phyloP scores from a whole-genome alignment of 2,329 filamentous ascomycete genomes.

The Phialophora expanda region DNA sequence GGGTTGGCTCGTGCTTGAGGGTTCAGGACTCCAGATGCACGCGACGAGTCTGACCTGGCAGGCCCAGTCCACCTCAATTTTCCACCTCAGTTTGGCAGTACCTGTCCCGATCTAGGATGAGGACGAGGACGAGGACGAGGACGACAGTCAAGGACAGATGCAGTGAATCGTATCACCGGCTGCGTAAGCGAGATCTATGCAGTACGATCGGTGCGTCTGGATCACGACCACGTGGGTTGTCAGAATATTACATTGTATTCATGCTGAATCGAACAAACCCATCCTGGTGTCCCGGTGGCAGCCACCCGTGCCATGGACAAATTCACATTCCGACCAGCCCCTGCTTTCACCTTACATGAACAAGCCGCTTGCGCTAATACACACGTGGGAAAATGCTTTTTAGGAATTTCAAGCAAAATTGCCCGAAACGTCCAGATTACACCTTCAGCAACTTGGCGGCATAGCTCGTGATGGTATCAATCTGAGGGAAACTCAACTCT shows the following conservation, averaged over 20 bases:
- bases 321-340: constrained; percentile 24
- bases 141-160: background rate
- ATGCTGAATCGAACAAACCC: constrained; percentile 26
- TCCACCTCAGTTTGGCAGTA: background rate
- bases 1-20: background rate
- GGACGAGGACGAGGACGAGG: background rate
- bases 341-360: constrained; percentile 15
- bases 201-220: background rate
- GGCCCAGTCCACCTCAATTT: background rate
- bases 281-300: constrained; percentile 23
- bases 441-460: constrained; percentile 86
- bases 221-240: constrained; percentile 4
- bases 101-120: background rate
- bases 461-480: constrained; percentile 84
- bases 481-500: constrained; percentile 92
- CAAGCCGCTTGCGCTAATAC: constrained; percentile 36
- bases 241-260: constrained; percentile 17
- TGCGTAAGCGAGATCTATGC: background rate
- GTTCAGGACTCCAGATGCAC: background rate
- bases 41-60: background rate
- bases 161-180: background rate
- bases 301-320: constrained; percentile 26
- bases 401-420: constrained; percentile 5
- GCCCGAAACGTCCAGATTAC: constrained; percentile 51
- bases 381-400: constrained; percentile 33